phyloP scores from a whole-genome alignment of 2,329 filamentous ascomycete species.

The Fusarium oxysporum region DNA sequence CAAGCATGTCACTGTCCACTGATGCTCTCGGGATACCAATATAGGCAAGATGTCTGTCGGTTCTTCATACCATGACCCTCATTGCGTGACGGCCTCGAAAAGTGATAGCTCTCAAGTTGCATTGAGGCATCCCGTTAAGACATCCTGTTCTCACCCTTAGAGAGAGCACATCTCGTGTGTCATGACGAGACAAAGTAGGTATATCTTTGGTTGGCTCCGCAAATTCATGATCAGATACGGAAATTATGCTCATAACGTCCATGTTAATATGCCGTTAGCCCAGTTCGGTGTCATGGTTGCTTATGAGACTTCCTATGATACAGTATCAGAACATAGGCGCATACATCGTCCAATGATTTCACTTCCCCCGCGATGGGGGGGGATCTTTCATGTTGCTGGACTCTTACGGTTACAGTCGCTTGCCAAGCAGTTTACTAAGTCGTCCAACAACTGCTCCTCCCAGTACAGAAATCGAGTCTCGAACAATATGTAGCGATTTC shows the following conservation, averaged over 20 bases:
- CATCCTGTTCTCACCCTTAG: background rate
- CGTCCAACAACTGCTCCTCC: conserved; percentile 4
- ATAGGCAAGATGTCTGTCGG: conserved; percentile 1
- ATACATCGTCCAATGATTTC: background rate
- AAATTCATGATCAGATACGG: conserved; percentile 1
- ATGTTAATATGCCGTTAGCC: conserved; percentile 8
- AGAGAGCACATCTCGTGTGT: background rate
- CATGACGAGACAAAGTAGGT: background rate
- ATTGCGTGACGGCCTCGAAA: background rate
- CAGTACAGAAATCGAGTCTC: conserved; percentile 1
- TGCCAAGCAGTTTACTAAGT: background rate
- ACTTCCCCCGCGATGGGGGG: background rate
- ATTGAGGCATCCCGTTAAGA: background rate
- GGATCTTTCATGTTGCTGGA: background rate
- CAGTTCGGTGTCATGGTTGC: background rate
- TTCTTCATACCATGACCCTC: background rate
- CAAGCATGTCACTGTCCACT: conserved; percentile 1
- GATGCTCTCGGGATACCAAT: conserved; percentile 25
- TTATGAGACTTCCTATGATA: conserved; percentile 2
- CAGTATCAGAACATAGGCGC: background rate
- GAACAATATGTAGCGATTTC: conserved; percentile 1
- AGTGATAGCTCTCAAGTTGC: background rate
- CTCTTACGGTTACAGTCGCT: background rate
- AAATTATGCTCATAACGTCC: background rate
- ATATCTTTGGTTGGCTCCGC: background rate